Evolutionary conservation across 768 basidiomycete species (phyloP).

Genomic region (Lyophyllum decastes): DNA sequence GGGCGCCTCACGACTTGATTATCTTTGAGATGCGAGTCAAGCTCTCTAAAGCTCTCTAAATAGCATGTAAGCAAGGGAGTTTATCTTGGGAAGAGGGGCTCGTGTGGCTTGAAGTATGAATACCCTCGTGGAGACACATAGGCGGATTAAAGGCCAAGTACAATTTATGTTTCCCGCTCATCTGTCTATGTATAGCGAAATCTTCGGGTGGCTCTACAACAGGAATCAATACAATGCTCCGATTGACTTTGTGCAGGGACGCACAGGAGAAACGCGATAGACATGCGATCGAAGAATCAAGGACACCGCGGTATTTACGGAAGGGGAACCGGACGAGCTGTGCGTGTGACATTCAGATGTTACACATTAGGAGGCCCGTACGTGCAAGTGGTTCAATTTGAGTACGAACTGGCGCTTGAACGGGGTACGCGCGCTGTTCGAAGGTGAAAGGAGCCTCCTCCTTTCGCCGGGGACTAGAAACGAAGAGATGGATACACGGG

Average conservation of each 20-base stretch:
- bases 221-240: not conserved
- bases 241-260: not conserved
- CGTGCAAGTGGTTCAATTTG: not conserved
- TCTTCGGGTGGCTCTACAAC: not conserved
- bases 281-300: not conserved
- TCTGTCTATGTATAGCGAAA: not conserved
- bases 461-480: no score
- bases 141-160: not conserved
- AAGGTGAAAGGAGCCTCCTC: no score
- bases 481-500: not conserved
- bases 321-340: slow-evolving; percentile 1
- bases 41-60: no score
- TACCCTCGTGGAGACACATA: not conserved
- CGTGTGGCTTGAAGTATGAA: not conserved
- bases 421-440: no score
- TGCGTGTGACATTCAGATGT: not conserved
- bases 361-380: not conserved
- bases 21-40: not conserved
- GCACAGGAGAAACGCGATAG: not conserved
- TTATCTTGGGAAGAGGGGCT: no score
- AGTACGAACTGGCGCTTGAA: not conserved
- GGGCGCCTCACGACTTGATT: not conserved
- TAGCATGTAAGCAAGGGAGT: no score
- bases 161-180: not conserved
- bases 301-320: not conserved